phyloP scores from a whole-genome alignment of 495 filamentous ascomycete genomes.

The Penicillium ochrochloron region DNA sequence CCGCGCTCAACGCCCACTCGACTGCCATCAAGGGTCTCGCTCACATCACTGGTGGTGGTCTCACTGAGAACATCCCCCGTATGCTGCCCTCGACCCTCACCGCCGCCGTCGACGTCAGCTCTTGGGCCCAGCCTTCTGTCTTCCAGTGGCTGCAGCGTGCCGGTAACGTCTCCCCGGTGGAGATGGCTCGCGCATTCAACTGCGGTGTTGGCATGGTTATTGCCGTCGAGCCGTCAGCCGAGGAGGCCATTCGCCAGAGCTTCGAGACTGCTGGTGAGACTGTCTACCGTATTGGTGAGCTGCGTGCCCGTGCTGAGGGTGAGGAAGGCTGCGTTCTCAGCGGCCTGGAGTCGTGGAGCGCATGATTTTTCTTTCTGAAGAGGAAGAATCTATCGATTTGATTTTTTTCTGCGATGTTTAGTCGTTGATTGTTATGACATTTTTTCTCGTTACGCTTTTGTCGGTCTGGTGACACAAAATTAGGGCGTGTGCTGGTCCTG shows the following conservation, averaged over 20 bases:
- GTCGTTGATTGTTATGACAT: background rate
- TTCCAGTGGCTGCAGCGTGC: slow-evolving; percentile 82
- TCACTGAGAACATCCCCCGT: slow-evolving; percentile 89
- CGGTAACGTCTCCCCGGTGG: slow-evolving; percentile 71
- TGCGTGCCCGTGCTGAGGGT: slow-evolving; percentile 55
- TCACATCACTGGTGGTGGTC: slow-evolving; percentile 94
- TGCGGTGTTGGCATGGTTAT: slow-evolving; percentile 91
- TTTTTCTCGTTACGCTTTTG: slow-evolving; percentile 21
- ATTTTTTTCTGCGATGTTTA: slow-evolving; percentile 1
- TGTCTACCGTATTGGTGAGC: slow-evolving; percentile 73
- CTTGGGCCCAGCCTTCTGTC: slow-evolving; percentile 74
- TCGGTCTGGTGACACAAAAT: slow-evolving; percentile 19
- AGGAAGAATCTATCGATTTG: background rate
- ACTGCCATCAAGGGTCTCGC: slow-evolving; percentile 88
- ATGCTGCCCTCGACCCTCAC: slow-evolving; percentile 81
- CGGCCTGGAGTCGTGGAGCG: slow-evolving; percentile 73
- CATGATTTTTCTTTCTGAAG: slow-evolving; percentile 17
- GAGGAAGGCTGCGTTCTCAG: slow-evolving; percentile 70
- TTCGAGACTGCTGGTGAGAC: slow-evolving; percentile 72
- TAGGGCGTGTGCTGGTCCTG: slow-evolving; percentile 18
- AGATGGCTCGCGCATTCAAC: slow-evolving; percentile 94
- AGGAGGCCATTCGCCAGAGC: slow-evolving; percentile 40
- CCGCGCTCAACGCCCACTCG: slow-evolving; percentile 50
- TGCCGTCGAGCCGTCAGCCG: slow-evolving; percentile 59
- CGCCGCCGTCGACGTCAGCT: slow-evolving; percentile 72